Evolutionary conservation across 768 basidiomycete species (phyloP).

Genomic region (Coprinopsis strossmayeri): DNA sequence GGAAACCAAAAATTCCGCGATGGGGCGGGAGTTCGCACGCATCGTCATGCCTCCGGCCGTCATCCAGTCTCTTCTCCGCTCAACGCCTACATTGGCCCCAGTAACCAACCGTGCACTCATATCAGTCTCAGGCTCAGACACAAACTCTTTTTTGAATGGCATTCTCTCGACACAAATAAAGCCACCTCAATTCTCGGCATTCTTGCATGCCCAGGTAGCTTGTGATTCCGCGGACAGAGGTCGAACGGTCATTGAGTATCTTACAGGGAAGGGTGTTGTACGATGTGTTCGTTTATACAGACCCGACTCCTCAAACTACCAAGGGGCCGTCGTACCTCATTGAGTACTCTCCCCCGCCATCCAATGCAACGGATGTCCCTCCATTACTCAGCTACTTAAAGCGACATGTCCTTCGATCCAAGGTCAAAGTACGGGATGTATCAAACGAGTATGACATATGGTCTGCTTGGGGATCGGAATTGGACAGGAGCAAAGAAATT

Average conservation of each 20-base stretch:
- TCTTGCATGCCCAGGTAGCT: slow-evolving; percentile 74
- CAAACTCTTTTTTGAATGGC: slow-evolving; percentile 77
- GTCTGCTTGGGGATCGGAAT: slow-evolving; percentile 65
- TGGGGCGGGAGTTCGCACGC: slow-evolving; percentile 4
- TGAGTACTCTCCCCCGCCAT: slow-evolving; percentile 49
- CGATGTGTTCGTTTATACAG: slow-evolving; percentile 81
- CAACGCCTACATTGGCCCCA: slow-evolving; percentile 49
- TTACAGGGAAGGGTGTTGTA: slow-evolving; percentile 92
- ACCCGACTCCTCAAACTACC: slow-evolving; percentile 24
- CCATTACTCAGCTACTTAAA: slow-evolving; percentile 69
- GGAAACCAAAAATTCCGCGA: not conserved
- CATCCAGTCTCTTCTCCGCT: slow-evolving; percentile 36
- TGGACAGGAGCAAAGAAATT: slow-evolving; percentile 24
- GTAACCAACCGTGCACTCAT: slow-evolving; percentile 63
- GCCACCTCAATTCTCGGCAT: slow-evolving; percentile 60
- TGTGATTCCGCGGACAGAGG: slow-evolving; percentile 12
- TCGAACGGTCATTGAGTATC: slow-evolving; percentile 10
- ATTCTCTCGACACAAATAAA: slow-evolving; percentile 50
- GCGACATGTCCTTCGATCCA: slow-evolving; percentile 81
- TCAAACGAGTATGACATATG: slow-evolving; percentile 76
- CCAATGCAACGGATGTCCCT: slow-evolving; percentile 49
- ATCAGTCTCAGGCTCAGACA: slow-evolving; percentile 75
- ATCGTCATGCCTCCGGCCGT: slow-evolving; percentile 31
- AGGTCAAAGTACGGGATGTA: slow-evolving; percentile 77
- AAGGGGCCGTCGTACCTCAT: slow-evolving; percentile 54